These are phyloP conservation scores for Pseudocercospora cruenta DNA, from an alignment of 2,329 filamentous ascomycete species.

Conservation along the genomic window DNA sequence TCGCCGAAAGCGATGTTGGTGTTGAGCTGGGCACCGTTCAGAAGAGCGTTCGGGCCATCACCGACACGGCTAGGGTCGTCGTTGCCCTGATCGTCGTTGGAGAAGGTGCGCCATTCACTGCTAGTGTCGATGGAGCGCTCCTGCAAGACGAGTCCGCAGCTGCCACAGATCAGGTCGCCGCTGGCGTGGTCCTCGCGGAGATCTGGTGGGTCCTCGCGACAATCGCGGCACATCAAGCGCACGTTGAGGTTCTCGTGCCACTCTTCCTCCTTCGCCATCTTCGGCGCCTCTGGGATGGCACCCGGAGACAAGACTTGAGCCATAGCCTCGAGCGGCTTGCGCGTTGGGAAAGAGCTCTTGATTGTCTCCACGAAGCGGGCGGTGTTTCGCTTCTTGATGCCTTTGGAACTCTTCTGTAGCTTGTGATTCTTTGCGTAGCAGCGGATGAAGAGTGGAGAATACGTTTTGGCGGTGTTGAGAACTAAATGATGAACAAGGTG, in stretches of 20 bases:
- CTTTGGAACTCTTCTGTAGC: conserved; percentile 48
- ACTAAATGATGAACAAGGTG: conserved; percentile 13
- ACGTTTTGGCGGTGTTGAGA: conserved; percentile 47
- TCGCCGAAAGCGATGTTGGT: conserved; percentile 86
- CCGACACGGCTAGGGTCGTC: conserved; percentile 98
- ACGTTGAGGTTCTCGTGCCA: conserved; percentile 88
- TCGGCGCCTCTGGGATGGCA: conserved; percentile 46
- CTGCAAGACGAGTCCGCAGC: conserved; percentile 87
- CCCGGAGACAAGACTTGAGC: conserved; percentile 49
- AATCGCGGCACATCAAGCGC: conserved; percentile 84
- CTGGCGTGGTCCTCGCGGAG: conserved; percentile 90
- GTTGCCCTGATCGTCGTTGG: conserved; percentile 94
- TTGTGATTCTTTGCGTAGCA: conserved; percentile 52
- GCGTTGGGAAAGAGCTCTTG: conserved; percentile 29
- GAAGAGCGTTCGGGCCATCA: conserved; percentile 85
- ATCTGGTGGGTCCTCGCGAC: conserved; percentile 88
- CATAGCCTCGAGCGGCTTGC: conserved; percentile 37
- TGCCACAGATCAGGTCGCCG: conserved; percentile 89
- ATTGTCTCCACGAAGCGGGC: conserved; percentile 40
- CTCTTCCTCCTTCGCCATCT: conserved; percentile 45
- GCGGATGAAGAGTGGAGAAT: conserved; percentile 72
- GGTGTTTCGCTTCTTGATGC: conserved; percentile 48
- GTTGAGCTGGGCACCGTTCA: conserved; percentile 86
- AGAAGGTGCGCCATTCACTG: conserved; percentile 98
- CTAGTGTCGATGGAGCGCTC: conserved; percentile 93